These are phyloP conservation scores for Neofusicoccum kwambonambiense DNA, from an alignment of 2,329 filamentous ascomycete genomes.

Conservation along the genomic window DNA sequence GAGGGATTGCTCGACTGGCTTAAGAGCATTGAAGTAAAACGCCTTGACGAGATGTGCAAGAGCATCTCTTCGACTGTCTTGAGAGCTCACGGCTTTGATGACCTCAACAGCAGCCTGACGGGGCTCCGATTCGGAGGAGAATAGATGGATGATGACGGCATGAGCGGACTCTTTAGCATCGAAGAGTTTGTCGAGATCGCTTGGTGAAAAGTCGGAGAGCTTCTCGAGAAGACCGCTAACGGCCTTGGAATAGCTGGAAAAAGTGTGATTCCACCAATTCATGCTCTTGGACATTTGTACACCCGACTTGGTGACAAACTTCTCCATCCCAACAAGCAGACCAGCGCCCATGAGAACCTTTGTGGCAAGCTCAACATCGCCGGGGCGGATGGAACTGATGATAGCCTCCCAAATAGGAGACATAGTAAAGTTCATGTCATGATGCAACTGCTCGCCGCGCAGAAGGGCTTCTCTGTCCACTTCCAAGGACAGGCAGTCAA, in stretches of 20 bases:
- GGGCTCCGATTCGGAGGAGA: constrained; percentile 76
- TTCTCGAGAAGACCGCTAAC: constrained; percentile 75
- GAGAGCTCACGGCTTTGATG: constrained; percentile 76
- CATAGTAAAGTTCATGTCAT: constrained; percentile 68
- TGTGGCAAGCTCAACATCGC: constrained; percentile 70
- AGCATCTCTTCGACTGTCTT: constrained; percentile 62
- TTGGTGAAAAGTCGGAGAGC: constrained; percentile 70
- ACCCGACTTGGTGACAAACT: constrained; percentile 52
- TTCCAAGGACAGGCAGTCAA: constrained; percentile 70
- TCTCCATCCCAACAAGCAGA: constrained; percentile 72
- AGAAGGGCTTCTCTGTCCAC: constrained; percentile 68
- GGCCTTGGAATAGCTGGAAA: constrained; percentile 59
- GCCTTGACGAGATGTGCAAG: constrained; percentile 59
- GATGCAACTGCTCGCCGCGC: constrained; percentile 60
- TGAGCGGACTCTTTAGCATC: constrained; percentile 66
- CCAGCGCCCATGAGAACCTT: constrained; percentile 70
- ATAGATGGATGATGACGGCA: constrained; percentile 73
- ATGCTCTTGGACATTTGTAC: constrained; percentile 52
- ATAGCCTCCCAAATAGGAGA: constrained; percentile 77
- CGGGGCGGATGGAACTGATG: constrained; percentile 64
- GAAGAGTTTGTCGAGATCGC: constrained; percentile 69
- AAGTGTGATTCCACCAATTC: constrained; percentile 74
- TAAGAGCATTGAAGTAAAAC: constrained; percentile 57
- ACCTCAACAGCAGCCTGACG: constrained; percentile 79
- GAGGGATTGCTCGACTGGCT: constrained; percentile 57